Percentiles rank a stretch among this genome's conserved stretches.
phyloP scores from a whole-genome alignment of 768 basidiomycete genomes.

The Psilocybe sp. region DNA sequence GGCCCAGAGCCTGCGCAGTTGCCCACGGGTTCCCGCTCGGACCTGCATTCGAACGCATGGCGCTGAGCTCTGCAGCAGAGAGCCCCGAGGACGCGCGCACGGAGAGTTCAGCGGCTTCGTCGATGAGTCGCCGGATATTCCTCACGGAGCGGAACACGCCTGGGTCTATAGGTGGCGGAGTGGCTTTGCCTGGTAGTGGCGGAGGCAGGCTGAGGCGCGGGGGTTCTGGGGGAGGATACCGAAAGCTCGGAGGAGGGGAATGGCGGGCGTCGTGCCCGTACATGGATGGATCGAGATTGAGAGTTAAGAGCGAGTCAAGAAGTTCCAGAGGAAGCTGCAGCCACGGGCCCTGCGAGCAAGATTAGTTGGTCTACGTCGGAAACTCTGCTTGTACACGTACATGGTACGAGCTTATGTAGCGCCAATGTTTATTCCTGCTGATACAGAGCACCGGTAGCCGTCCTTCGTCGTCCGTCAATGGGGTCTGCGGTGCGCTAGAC shows the following conservation, averaged over 20 bases:
- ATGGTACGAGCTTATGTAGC: constrained; percentile 89
- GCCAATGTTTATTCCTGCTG: constrained; percentile 92
- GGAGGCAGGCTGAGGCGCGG: constrained; percentile 49
- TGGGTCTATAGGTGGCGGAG: constrained; percentile 86
- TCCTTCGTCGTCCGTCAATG: constrained; percentile 31
- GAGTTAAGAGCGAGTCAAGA: constrained; percentile 73
- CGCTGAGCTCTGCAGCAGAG: constrained; percentile 69
- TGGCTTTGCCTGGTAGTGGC: constrained; percentile 61
- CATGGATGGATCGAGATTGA: constrained; percentile 76
- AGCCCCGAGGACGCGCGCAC: constrained; percentile 86
- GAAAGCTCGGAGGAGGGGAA: constrained; percentile 44
- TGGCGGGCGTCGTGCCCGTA: constrained; percentile 44
- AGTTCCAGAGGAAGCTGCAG: constrained; percentile 85
- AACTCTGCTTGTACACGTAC: constrained; percentile 42
- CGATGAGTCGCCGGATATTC: constrained; percentile 76
- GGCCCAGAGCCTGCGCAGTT: constrained; percentile 58
- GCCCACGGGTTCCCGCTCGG: constrained; percentile 55
- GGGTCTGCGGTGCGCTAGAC: constrained; percentile 31
- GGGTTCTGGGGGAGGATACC: constrained; percentile 26
- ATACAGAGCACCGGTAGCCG: constrained; percentile 76
- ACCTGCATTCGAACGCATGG: constrained; percentile 48
- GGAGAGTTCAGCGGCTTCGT: constrained; percentile 86
- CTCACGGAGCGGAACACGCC: constrained; percentile 80
- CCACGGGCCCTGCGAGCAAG: constrained; percentile 74
- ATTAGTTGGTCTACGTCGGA: constrained; percentile 13